Base-by-base conservation (phyloP, 2,329 filamentous ascomycete genomes). In the Colletotrichum horii region DNA sequence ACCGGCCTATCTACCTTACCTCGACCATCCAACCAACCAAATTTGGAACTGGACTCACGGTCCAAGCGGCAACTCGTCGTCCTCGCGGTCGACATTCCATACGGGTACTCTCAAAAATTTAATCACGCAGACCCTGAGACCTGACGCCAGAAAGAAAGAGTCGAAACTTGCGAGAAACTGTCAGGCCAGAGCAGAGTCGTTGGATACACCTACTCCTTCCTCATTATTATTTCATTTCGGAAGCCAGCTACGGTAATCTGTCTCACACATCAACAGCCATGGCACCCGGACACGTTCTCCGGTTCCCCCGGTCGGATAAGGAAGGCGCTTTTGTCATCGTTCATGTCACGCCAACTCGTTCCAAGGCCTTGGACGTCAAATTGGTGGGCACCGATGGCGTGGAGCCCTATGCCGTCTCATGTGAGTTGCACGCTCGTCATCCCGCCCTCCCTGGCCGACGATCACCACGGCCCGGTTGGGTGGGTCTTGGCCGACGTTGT, bases 361-460 rank as follows among this genome's bases (percentile, higher is more conserved):
- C 86, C 43, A 76, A 87, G 73, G 87, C 89, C 2, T 85, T 95
- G 34, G 93, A 95, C 82, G 83, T 94, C 62, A 92, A 91, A 81
- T 83, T 96, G 34, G 87, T 93, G 38, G 94, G 90, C 38, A 95
- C 93, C 34, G 94, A 96, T 79, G 91, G 91, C 70, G 88, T 90
- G 71, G 88, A 87, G 64, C 89, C 92, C 8, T 94, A 92, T 83
- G 85, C 88, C 56, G 83, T 87, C 71, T 88, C 88, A 76, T 83
- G 92, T 93, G 87, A 88, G 91, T 88, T 77, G 75, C 78, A 64
- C 62, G 55, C 55, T 76, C 74, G 71, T 65, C 71, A 76, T 76
- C 66, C 60, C 62, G 34, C 61, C 58, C 34, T 71, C 65, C 67
- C 65, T 70, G 65, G 66, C 62, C 55, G 67, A 62, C 68, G 77